Conservation (phyloP, 192 early-diverging fungal genomes). For the Entomortierella chlamydospora region DNA sequence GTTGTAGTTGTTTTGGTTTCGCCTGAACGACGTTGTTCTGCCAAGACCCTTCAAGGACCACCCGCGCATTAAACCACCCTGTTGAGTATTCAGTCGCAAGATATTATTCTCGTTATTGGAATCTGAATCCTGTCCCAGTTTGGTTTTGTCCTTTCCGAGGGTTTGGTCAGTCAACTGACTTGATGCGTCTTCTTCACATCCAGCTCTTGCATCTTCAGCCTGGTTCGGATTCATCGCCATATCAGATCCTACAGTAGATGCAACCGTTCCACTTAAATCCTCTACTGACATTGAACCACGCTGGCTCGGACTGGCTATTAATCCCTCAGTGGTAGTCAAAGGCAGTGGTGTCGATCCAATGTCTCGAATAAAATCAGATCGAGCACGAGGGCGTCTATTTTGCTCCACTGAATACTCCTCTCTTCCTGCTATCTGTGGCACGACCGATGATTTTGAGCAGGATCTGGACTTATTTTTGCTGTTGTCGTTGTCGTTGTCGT, state of each 20-base stretch:
- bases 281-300: not conserved
- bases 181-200: too few relatives aligned
- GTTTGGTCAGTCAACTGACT: too few relatives aligned
- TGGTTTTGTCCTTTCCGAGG: too few relatives aligned
- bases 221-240: not conserved
- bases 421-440: not conserved
- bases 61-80: conserved; percentile 8
- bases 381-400: conserved; percentile 8
- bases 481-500: not conserved
- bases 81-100: not conserved
- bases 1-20: conserved; percentile 4
- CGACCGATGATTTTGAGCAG: not conserved
- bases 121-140: not conserved
- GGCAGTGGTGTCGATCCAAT: conserved; percentile 22
- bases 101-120: not conserved
- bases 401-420: not conserved
- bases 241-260: not conserved
- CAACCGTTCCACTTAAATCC: too few relatives aligned
- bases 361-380: conserved; percentile 42
- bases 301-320: not conserved
- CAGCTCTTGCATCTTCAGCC: not conserved
- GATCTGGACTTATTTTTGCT: not conserved
- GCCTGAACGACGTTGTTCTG: conserved; percentile 10
- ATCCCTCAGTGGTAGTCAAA: not conserved
- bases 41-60: conserved; percentile 38